These are phyloP conservation scores for Pyrrhoderma lamaoense DNA, from an alignment of 1,284 basidiomycete genomes.

Conservation along the genomic window DNA sequence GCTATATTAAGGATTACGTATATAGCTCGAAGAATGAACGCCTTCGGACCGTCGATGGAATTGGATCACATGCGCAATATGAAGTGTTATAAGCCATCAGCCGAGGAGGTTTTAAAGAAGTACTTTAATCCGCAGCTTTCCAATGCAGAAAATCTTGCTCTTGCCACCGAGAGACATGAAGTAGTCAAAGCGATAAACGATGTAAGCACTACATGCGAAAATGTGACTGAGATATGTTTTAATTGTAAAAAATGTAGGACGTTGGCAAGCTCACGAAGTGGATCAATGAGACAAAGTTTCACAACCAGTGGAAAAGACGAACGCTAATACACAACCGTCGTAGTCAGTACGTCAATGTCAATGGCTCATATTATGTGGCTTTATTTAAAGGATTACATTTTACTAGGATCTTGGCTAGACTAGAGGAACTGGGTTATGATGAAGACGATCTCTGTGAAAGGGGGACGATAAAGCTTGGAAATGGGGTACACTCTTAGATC, in stretches of 20 bases:
- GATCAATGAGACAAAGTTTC: not conserved
- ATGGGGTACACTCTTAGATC: constrained; percentile 3
- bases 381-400: not conserved
- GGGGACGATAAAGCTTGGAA: constrained; percentile 8
- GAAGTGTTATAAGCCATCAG: too few species aligned
- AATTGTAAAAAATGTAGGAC: not conserved
- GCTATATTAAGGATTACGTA: too few species aligned
- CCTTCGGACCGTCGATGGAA: too few species aligned
- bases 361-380: too few species aligned
- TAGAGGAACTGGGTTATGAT: not conserved
- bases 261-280: not conserved
- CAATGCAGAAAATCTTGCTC: too few species aligned
- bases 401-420: not conserved
- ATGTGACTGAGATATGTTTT: not conserved
- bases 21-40: too few species aligned
- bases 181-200: too few species aligned
- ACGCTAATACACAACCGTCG: not conserved
- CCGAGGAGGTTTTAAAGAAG: too few species aligned
- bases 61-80: too few species aligned
- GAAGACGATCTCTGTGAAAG: not conserved
- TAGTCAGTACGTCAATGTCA: not conserved
- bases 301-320: not conserved
- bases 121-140: too few species aligned
- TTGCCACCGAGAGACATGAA: too few species aligned
- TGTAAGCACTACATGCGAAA: not conserved